phyloP scores from a whole-genome alignment of 345 rosid genomes.

The Anacardium occidentale region DNA sequence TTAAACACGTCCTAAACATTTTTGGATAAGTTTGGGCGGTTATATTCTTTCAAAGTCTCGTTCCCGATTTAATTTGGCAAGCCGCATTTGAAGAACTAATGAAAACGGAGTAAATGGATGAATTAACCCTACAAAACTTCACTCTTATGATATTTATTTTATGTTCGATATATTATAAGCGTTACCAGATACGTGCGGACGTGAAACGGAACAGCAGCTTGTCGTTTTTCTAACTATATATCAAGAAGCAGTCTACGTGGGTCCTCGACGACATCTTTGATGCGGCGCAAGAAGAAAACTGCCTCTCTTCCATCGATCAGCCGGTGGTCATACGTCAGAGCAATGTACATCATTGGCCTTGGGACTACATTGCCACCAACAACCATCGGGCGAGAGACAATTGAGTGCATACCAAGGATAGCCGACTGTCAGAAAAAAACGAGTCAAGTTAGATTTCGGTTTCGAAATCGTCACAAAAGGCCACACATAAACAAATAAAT shows the following conservation, averaged over 20 bases:
- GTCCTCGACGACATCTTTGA: conserved; percentile 86
- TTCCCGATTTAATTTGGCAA: conserved; percentile 23
- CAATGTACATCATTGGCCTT: conserved; percentile 92
- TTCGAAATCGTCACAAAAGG: neutral
- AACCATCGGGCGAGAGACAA: conserved; percentile 79
- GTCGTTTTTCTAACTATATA: conserved; percentile 33
- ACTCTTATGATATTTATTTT: conserved; percentile 28
- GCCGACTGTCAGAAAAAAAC: conserved; percentile 60
- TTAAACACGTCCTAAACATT: too few species aligned
- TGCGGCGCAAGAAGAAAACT: conserved; percentile 80
- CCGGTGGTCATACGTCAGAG: conserved; percentile 86
- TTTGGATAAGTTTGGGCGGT: neutral
- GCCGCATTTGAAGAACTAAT: conserved; percentile 33
- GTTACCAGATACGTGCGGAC: conserved; percentile 13
- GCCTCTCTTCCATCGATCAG: conserved; percentile 95
- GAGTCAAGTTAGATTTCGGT: neutral
- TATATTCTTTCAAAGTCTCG: conserved; percentile 12
- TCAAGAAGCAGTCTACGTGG: conserved; percentile 86
- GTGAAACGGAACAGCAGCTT: neutral
- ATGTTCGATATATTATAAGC: neutral
- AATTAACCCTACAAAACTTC: conserved; percentile 37
- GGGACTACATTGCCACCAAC: conserved; percentile 74
- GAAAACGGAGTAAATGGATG: conserved; percentile 17
- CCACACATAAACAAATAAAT: neutral
- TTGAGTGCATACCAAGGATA: conserved; percentile 89